These are phyloP conservation scores for Arthrobotrys sinensis DNA, from an alignment of 2,329 filamentous ascomycete genomes.

Conservation along the genomic window DNA sequence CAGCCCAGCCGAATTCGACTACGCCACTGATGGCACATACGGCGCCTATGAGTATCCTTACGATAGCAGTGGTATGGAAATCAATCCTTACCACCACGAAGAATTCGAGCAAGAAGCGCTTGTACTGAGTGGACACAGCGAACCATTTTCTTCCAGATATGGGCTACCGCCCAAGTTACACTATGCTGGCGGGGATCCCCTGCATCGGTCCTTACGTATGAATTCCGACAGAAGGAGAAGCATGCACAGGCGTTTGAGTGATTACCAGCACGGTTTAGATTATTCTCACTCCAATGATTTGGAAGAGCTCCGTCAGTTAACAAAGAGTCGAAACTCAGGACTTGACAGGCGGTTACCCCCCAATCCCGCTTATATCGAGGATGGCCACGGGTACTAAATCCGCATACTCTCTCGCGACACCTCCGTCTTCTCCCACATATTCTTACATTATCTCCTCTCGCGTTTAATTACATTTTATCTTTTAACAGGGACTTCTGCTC, in stretches of 20 bases:
- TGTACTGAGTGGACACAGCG: conserved; percentile 61
- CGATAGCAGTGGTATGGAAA: conserved; percentile 60
- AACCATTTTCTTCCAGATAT: conserved; percentile 58
- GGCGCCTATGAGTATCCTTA: conserved; percentile 50
- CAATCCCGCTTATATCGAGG: conserved; percentile 56
- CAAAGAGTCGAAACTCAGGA: conserved; percentile 57
- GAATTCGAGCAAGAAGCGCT: conserved; percentile 56
- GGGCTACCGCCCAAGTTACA: conserved; percentile 56
- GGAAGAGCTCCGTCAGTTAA: conserved; percentile 55
- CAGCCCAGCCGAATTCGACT: conserved; percentile 50
- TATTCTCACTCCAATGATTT: conserved; percentile 47
- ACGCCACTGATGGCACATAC: conserved; percentile 46
- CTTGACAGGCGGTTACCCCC: conserved; percentile 59
- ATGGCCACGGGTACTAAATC: conserved; percentile 19
- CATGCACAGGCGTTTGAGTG: conserved; percentile 53
- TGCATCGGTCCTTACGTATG: conserved; percentile 61
- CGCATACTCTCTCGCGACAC: neutral
- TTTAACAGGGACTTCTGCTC: neutral
- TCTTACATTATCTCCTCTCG: conserved; percentile 1
- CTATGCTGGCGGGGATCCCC: conserved; percentile 58
- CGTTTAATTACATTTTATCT: conserved; percentile 1
- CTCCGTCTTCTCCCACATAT: conserved; percentile 5
- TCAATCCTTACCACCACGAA: conserved; percentile 60
- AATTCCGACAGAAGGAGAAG: conserved; percentile 58
- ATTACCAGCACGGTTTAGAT: conserved; percentile 51